These are phyloP conservation scores for Trichothecium sympodiale DNA, from an alignment of 2,329 filamentous ascomycete genomes.

Conservation along the genomic window DNA sequence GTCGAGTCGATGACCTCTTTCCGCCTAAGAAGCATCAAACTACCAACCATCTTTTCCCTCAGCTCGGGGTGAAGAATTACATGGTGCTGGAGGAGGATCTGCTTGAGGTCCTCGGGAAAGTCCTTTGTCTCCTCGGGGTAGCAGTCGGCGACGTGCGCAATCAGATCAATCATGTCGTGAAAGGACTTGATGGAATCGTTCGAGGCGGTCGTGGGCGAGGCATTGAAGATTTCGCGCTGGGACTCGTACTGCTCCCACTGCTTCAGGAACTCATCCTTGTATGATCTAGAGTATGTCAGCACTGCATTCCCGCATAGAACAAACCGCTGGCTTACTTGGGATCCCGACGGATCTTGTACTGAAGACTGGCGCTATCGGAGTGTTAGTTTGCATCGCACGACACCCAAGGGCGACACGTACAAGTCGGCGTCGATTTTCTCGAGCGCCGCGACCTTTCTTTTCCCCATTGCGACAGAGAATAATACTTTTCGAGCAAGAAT, in stretches of 20 bases:
- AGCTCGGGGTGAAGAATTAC: constrained; percentile 71
- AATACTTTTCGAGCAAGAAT: not conserved
- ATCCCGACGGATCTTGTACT: constrained; percentile 85
- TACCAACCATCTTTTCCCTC: constrained; percentile 88
- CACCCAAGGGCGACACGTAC: constrained; percentile 26
- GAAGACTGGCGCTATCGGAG: constrained; percentile 60
- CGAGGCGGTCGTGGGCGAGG: constrained; percentile 67
- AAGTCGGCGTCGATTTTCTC: constrained; percentile 93
- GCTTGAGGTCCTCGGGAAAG: constrained; percentile 73
- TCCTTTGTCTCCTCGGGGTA: constrained; percentile 69
- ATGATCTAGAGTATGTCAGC: constrained; percentile 46
- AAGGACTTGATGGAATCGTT: constrained; percentile 73
- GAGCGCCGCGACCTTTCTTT: constrained; percentile 81
- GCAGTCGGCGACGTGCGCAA: constrained; percentile 87
- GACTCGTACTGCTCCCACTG: constrained; percentile 90
- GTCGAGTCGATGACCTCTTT: constrained; percentile 88
- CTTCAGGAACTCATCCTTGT: constrained; percentile 76
- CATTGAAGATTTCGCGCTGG: constrained; percentile 82
- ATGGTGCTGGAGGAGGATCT: constrained; percentile 74
- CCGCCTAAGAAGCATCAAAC: constrained; percentile 73
- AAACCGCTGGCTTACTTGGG: constrained; percentile 47
- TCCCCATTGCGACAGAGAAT: constrained; percentile 46
- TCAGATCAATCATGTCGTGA: constrained; percentile 83
- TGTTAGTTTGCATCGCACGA: not conserved
- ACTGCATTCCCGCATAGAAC: not conserved